A percentile compares a stretch with the other conserved stretches of the same genome.
Conservation (phyloP, 2,329 filamentous ascomycete genomes). For the Chrysoporthe puriensis region DNA sequence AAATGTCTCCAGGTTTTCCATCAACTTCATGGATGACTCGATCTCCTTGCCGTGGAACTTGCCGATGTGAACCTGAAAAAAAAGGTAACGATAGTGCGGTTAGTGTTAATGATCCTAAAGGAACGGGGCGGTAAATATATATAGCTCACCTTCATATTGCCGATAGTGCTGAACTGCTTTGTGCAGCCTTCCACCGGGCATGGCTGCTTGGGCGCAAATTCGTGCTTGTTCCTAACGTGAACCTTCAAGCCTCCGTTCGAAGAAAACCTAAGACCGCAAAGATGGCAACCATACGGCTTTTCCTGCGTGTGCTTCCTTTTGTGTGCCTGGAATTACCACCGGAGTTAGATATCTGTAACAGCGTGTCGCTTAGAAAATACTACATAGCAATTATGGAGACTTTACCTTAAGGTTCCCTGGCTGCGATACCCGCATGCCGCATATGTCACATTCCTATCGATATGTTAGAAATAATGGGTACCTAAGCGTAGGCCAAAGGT, state of each 20-base stretch:
- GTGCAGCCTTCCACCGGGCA: constrained; percentile 83
- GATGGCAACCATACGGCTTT: constrained; percentile 78
- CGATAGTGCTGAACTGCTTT: constrained; percentile 87
- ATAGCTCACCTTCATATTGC: constrained; percentile 79
- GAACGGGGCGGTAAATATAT: background rate
- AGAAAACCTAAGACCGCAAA: constrained; percentile 81
- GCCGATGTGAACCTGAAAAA: constrained; percentile 24
- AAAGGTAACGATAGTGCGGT: background rate
- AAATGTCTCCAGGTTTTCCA: constrained; percentile 6
- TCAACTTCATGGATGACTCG: constrained; percentile 8
- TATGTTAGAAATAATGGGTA: background rate
- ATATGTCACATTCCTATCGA: constrained; percentile 46
- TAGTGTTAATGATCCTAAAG: background rate
- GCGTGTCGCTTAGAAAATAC: background rate
- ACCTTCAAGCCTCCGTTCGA: constrained; percentile 85
- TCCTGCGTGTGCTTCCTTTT: constrained; percentile 86
- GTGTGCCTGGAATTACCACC: constrained; percentile 65
- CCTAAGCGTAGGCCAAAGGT: background rate
- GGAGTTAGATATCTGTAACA: background rate
- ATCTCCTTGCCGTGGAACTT: constrained; percentile 22
- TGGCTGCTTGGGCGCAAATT: constrained; percentile 74
- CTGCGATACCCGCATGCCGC: constrained; percentile 83
- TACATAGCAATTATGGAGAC: background rate
- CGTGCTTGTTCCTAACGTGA: constrained; percentile 76
- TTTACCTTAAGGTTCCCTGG: constrained; percentile 83